These are phyloP conservation scores for Dunaliella primolecta DNA, from an alignment of 139 green algal species.

Conservation along the genomic window DNA sequence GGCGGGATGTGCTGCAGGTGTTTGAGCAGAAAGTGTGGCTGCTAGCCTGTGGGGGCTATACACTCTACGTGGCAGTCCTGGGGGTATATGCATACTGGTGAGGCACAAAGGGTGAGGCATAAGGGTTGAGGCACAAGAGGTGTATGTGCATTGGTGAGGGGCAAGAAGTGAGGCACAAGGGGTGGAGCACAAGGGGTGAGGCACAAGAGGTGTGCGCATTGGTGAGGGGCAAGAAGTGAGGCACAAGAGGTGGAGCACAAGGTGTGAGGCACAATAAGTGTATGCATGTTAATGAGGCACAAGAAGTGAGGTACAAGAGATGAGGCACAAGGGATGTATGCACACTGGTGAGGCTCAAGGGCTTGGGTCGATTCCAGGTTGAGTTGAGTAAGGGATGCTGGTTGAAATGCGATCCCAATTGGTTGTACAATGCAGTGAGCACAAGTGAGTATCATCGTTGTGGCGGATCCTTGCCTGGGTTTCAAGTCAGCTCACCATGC, in stretches of 20 bases:
- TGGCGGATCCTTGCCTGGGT: too few species aligned
- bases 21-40: constrained; percentile 43
- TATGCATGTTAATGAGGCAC: background rate
- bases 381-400: too few species aligned
- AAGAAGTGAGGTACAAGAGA: too few species aligned
- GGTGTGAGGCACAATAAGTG: background rate
- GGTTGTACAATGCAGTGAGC: too few species aligned
- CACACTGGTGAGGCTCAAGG: constrained; percentile 76
- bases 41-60: constrained; percentile 41
- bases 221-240: background rate
- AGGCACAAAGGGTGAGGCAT: constrained; percentile 53
- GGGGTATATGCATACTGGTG: constrained; percentile 82
- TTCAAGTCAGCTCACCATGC: too few species aligned
- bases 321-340: constrained; percentile 78
- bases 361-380: too few species aligned
- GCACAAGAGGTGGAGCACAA: background rate
- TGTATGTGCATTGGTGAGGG: background rate
- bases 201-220: background rate
- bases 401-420: too few species aligned
- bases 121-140: background rate
- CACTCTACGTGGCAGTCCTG: constrained; percentile 75
- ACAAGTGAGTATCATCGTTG: too few species aligned
- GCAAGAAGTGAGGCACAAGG: background rate
- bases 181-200: background rate
- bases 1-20: constrained; percentile 5